A percentile compares a stretch with the other conserved stretches of the same genome.
These are phyloP conservation scores for Ceratobasidium sp. DNA, from an alignment of 1,284 basidiomycete genomes.

Conservation along the genomic window DNA sequence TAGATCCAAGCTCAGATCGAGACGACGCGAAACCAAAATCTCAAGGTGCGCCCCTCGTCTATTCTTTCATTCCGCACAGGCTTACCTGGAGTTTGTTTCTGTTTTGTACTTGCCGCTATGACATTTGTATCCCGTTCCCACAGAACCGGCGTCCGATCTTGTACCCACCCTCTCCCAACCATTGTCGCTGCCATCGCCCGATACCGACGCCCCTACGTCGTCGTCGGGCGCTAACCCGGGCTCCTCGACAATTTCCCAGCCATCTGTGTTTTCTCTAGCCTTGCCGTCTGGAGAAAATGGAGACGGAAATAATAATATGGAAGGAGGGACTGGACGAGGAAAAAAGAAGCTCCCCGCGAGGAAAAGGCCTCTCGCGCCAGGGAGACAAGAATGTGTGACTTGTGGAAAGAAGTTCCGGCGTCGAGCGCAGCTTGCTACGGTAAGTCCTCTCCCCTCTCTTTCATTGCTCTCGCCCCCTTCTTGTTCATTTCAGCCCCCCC, in stretches of 20 bases:
- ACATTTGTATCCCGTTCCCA: too few species aligned
- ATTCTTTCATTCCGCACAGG: neutral
- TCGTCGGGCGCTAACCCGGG: neutral
- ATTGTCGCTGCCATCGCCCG: too few species aligned
- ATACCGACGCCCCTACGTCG: too few species aligned
- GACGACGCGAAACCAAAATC: neutral
- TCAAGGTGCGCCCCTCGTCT: constrained; percentile 18
- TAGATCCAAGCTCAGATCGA: too few species aligned
- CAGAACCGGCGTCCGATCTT: too few species aligned
- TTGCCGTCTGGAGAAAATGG: too few species aligned
- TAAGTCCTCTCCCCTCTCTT: neutral
- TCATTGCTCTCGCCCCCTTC: neutral
- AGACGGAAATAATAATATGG: too few species aligned
- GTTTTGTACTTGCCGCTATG: too few species aligned
- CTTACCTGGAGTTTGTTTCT: too few species aligned
- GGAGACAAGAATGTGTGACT: constrained; percentile 29
- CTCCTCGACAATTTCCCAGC: neutral
- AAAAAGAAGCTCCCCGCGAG: too few species aligned
- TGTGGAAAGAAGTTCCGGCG: constrained; percentile 43
- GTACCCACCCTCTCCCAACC: too few species aligned
- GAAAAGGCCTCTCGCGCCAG: constrained; percentile 25
- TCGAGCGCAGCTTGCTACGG: constrained; percentile 32
- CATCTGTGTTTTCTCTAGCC: too few species aligned
- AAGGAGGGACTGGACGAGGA: constrained; percentile 9
- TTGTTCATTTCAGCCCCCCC: neutral